Base-by-base conservation (phyloP, 805 yeast species). In the Saccharomycopsis fodiens region DNA sequence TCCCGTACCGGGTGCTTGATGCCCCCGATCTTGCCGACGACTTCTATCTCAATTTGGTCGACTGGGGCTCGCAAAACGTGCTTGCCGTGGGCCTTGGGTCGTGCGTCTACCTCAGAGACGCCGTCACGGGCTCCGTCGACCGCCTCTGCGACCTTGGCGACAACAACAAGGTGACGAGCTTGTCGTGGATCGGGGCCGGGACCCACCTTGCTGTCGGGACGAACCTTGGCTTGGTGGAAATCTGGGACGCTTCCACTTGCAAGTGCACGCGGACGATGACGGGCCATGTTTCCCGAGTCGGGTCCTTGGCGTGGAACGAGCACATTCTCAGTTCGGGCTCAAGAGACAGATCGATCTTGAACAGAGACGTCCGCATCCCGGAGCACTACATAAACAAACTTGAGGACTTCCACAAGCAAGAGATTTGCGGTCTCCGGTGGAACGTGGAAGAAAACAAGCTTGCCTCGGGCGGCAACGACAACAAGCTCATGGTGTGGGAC, bases 391-490 rank as follows among this genome's bases (percentile, higher is more conserved):
- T 85, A 57, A 78, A 79, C 52, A 74, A 78, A 52, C 68, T 93
- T 27, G 81, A 77, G 32, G 68, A 73, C 20, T 46, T 46, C 31
- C 98, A 93, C 63, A 77, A 79, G 45, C 97, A 93, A 64, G 98
- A 93, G 63, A 95, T 93, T 37, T 93, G 98, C 66, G 98, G 98
- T 2, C 72, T 93, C 54, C 80, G 80, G 59, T 93, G 98, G 98
- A 89, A 89, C 57, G 72, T 77, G 3, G 94, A 86, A 46, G 94
- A 85, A 55, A 88, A 91, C 60, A 88, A 85, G 60, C 70, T 93
- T 41, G 98, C 97, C 0, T 81, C 93, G 21, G 98, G 98, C 21
- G 95, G 96, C 38, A 93, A 93, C 60, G 98, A 93, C 64, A 93
- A 93, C 60, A 76, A 76, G 56, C 70, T 93, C 20, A 73, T 76